Base-by-base conservation (phyloP, 1,139 yeast genomes). In the Suhomyces yuchorum region DNA sequence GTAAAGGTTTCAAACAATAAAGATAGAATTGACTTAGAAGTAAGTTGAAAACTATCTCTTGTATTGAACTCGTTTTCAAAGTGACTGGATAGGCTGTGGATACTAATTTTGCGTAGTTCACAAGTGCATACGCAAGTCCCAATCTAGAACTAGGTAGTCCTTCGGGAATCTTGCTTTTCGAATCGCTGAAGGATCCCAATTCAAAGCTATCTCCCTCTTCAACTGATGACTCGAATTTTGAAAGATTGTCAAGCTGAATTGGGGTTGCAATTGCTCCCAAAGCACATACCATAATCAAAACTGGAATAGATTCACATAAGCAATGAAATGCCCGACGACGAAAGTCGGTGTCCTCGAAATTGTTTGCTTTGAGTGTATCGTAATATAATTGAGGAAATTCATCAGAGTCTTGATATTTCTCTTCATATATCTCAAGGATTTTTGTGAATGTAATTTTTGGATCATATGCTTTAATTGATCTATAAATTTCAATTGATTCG, bases 1-100 rank as follows among this genome's bases (percentile, higher is more conserved):
- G 56, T 19, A 71, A 48, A 4, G 80, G 80, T 23, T 68, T 67
- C 60, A 74, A 55, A 39, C 66, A 59, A 48, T 67, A 68, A 54
- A 74, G 60, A 51, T 70, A 56, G 54, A 64, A 76, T 50, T 70
- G 76, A 40, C 70, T 68, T 33, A 63, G 51, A 22, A 76, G 55
- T n/a, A 74, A 46, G 40, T 66, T 55, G 46, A 56, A 71, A 43
- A 68, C 67, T 2, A 69, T 67, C 3, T 64, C 55, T 9, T 54
- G 50, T 9, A 63, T 49, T 2, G 71, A 56, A 44, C 59, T 61
- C 30, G 57, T 54, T 18, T 49, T 52, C 24, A 59, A 51, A 3
- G 64, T 47, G 17, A 44, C 50, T 3, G 75, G 74, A 44, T 60
- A 70, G 18, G 61, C 48, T n/a, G 54, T 51, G 4, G 60, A 50